Percentiles rank a stretch among this genome's conserved stretches.
Conservation (phyloP, 805 yeast species). For the Nakazawaea siamensis region DNA sequence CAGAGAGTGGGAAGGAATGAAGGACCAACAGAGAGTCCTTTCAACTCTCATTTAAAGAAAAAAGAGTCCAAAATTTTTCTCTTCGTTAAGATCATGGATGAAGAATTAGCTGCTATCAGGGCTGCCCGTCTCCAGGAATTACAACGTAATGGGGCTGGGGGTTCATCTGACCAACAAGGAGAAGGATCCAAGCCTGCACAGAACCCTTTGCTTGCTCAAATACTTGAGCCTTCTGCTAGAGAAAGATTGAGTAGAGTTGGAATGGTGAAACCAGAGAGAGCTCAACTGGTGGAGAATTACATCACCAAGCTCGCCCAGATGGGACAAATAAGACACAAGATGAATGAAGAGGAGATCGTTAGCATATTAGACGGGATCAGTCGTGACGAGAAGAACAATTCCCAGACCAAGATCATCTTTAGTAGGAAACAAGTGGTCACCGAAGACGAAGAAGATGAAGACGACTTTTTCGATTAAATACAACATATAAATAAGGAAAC, state of each 20-base stretch:
- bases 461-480: slow-evolving; percentile 32
- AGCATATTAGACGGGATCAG: slow-evolving; percentile 78
- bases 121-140: slow-evolving; percentile 87
- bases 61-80: neutral
- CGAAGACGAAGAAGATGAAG: slow-evolving; percentile 20
- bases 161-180: slow-evolving; percentile 10
- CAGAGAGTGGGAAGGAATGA: no score
- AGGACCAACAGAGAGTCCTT: neutral
- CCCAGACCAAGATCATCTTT: slow-evolving; percentile 58
- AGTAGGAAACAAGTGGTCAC: slow-evolving; percentile 32
- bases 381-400: slow-evolving; percentile 53
- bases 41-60: neutral
- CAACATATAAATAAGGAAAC: neutral
- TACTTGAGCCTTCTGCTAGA: slow-evolving; percentile 75
- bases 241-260: slow-evolving; percentile 82
- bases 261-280: slow-evolving; percentile 88
- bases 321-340: slow-evolving; percentile 68
- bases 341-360: slow-evolving; percentile 78
- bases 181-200: slow-evolving; percentile 1
- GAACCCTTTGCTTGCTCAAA: slow-evolving; percentile 44
- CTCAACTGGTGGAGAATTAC: slow-evolving; percentile 78
- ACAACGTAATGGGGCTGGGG: slow-evolving; percentile 43
- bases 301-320: slow-evolving; percentile 61
- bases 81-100: slow-evolving; percentile 69
- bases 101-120: slow-evolving; percentile 85